Evolutionary conservation across 768 basidiomycete genomes (phyloP), one percentile per base, ranked within the genome.

Genomic region (Suillus clintonianus): DNA sequence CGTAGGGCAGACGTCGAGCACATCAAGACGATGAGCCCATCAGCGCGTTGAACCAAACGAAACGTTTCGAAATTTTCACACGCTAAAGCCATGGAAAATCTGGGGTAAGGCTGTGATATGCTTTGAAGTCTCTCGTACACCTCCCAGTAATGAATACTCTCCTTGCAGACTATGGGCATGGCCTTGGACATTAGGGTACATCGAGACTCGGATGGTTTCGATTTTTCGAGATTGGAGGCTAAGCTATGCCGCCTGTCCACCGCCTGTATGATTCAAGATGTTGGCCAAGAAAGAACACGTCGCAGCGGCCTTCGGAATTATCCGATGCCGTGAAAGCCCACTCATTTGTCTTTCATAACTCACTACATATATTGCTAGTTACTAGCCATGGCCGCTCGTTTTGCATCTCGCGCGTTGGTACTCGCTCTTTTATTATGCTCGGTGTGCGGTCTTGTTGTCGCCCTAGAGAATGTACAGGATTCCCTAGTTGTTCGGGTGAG

Each of bases 101-200:
- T n/a, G n/a, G n/a, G n/a, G n/a, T n/a, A n/a, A n/a, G n/a, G n/a
- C n/a, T n/a, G n/a, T n/a, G n/a, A n/a, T n/a, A n/a, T n/a, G n/a
- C n/a, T n/a, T n/a, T n/a, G n/a, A n/a, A n/a, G n/a, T n/a, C n/a
- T n/a, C n/a, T n/a, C n/a, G n/a, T n/a, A n/a, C n/a, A n/a, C n/a
- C n/a, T n/a, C n/a, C n/a, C n/a, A n/a, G n/a, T n/a, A n/a, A n/a
- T n/a, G n/a, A n/a, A n/a, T n/a, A n/a, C n/a, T n/a, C n/a, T n/a
- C n/a, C n/a, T n/a, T n/a, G n/a, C n/a, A n/a, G n/a, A n/a, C n/a
- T n/a, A n/a, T n/a, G n/a, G n/a, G n/a, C n/a, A n/a, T n/a, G n/a
- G n/a, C n/a, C 89, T 55, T 81, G 77, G 19, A 69, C 48, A 17
- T 78, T 83, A 19, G 86, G 86, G 71, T 88, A 89, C 80, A 83